Evolutionary conservation across 2,329 filamentous ascomycete species (phyloP).

Genomic region (Penicillium sp.): DNA sequence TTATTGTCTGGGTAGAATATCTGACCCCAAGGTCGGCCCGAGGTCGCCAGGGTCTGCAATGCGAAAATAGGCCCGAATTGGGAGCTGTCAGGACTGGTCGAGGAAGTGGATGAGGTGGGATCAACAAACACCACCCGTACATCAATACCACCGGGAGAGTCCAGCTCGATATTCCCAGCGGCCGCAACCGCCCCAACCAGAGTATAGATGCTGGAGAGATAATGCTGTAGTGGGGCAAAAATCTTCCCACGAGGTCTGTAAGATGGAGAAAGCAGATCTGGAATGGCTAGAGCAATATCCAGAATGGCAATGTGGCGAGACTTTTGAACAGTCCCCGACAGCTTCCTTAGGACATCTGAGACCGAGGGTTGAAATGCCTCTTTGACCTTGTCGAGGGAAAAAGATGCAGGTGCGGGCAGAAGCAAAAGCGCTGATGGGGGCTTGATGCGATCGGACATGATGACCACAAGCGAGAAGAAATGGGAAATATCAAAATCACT

Average conservation of each 20-base stretch:
- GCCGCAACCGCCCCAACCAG: constrained; percentile 68
- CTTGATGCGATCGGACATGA: constrained; percentile 13
- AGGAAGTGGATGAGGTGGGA: constrained; percentile 40
- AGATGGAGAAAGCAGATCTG: constrained; percentile 52
- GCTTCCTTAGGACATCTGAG: constrained; percentile 48
- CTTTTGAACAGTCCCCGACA: constrained; percentile 37
- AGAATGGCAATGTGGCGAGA: constrained; percentile 38
- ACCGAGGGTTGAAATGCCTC: constrained; percentile 58
- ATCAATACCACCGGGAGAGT: constrained; percentile 67
- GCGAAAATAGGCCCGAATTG: constrained; percentile 48
- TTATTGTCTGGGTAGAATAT: constrained; percentile 30
- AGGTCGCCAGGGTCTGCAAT: constrained; percentile 44
- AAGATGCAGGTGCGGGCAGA: constrained; percentile 56
- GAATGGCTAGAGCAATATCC: constrained; percentile 58
- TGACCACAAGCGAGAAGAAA: neutral
- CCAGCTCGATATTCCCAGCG: constrained; percentile 56
- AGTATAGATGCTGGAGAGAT: constrained; percentile 71
- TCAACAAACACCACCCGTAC: constrained; percentile 68
- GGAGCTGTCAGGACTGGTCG: constrained; percentile 5
- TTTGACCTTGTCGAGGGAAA: constrained; percentile 48
- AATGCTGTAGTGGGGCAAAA: constrained; percentile 65
- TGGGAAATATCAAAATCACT: neutral
- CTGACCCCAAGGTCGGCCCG: constrained; percentile 28
- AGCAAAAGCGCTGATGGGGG: constrained; percentile 49
- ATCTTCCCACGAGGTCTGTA: constrained; percentile 50